Evolutionary conservation across 2,329 filamentous ascomycete genomes (phyloP).

Genomic region (Microdochium nivale): DNA sequence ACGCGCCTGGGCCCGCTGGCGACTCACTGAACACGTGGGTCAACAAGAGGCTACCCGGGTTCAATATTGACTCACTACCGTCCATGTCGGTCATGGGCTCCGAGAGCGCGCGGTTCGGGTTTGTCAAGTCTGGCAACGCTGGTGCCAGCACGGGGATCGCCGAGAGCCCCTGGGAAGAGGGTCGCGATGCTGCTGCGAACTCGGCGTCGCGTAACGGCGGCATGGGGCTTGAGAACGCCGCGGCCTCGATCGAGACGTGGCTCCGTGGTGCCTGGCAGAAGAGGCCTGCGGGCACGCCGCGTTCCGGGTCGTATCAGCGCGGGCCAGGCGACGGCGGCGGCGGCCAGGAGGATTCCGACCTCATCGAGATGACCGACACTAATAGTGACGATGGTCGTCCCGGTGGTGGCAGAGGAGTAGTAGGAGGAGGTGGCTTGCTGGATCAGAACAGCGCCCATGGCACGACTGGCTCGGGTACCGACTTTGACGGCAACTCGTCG

Average conservation of each 20-base stretch:
- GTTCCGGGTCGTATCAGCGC: conserved; percentile 29
- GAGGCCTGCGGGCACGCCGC: conserved; percentile 43
- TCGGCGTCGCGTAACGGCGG: conserved; percentile 33
- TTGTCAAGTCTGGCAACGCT: conserved; percentile 28
- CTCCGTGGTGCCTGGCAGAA: conserved; percentile 71
- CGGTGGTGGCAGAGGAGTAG: not conserved
- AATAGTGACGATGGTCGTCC: conserved; percentile 43
- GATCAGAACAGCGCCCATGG: conserved; percentile 20
- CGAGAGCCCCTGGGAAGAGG: conserved; percentile 41
- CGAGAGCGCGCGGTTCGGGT: conserved; percentile 49
- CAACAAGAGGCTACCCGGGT: conserved; percentile 70
- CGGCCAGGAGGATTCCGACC: conserved; percentile 42
- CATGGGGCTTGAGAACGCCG: conserved; percentile 67
- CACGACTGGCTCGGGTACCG: conserved; percentile 20
- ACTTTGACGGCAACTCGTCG: conserved; percentile 26
- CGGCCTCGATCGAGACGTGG: conserved; percentile 85
- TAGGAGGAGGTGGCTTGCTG: conserved; percentile 12
- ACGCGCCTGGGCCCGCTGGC: conserved; percentile 70
- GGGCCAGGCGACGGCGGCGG: conserved; percentile 15
- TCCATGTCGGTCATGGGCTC: conserved; percentile 58
- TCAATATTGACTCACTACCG: conserved; percentile 61
- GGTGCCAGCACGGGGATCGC: conserved; percentile 27
- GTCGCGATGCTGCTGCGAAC: conserved; percentile 27
- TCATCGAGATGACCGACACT: conserved; percentile 64
- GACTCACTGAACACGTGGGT: conserved; percentile 82